Conservation (phyloP, 2,329 filamentous ascomycete genomes). For the Penicillium glabrum region DNA sequence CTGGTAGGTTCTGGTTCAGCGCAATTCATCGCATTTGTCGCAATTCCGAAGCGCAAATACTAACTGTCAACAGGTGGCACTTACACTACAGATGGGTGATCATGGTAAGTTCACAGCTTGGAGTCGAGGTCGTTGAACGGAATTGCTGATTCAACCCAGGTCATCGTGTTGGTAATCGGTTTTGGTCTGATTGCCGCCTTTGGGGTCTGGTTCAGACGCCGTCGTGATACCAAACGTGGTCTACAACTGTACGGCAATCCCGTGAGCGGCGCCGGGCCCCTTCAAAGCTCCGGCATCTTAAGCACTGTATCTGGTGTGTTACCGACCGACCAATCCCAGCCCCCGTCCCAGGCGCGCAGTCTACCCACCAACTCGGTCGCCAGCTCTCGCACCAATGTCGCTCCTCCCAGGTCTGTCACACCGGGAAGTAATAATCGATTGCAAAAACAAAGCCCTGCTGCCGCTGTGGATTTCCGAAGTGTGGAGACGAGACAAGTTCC, state of each 20-base stretch:
- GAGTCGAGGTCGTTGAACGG: neutral
- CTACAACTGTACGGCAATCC: constrained; percentile 23
- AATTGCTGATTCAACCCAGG: neutral
- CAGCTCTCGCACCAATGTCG: constrained; percentile 29
- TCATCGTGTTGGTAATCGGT: constrained; percentile 70
- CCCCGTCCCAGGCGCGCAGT: constrained; percentile 8
- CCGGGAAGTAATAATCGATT: constrained; percentile 14
- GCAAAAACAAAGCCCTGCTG: constrained; percentile 17
- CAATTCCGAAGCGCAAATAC: neutral
- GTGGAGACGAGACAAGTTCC: neutral
- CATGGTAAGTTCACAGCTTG: constrained; percentile 48
- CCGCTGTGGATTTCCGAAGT: neutral
- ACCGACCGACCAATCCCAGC: neutral
- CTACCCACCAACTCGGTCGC: constrained; percentile 21
- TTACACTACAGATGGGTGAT: constrained; percentile 78
- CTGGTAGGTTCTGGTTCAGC: neutral
- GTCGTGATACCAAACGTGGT: constrained; percentile 64
- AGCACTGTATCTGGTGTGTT: constrained; percentile 6
- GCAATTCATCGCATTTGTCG: neutral
- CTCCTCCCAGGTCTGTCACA: constrained; percentile 3
- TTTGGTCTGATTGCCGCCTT: constrained; percentile 67
- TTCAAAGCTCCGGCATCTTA: constrained; percentile 11
- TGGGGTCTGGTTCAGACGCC: constrained; percentile 70
- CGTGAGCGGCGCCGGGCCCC: constrained; percentile 14
- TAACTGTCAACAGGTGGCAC: constrained; percentile 28